phyloP scores from a whole-genome alignment of 352 stramenopile genomes.

The Phytopythium oedochilum region DNA sequence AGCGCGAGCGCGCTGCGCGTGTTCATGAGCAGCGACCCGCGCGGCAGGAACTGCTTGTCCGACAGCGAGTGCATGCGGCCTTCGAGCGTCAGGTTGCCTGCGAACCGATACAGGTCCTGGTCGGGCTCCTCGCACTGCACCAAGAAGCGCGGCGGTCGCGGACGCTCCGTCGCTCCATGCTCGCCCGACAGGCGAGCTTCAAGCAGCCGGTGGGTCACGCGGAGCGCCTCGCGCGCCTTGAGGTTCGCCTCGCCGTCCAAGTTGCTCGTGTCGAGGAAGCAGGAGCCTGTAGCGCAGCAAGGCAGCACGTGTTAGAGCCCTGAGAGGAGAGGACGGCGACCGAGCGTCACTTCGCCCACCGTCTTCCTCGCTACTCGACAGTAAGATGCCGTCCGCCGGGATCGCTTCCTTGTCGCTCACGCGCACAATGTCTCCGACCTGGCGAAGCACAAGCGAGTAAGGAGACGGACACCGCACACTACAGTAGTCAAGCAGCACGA shows the following conservation, averaged over 20 bases:
- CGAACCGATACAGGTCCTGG: slow-evolving; percentile 76
- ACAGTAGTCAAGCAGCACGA: too few species aligned
- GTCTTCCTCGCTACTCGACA: slow-evolving; percentile 80
- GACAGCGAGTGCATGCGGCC: slow-evolving; percentile 60
- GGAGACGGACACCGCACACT: too few species aligned
- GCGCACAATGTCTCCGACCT: slow-evolving; percentile 84
- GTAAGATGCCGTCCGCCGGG: slow-evolving; percentile 89
- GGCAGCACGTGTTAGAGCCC: background rate
- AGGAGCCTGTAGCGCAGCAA: slow-evolving; percentile 29
- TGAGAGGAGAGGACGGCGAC: too few species aligned
- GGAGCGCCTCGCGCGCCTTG: slow-evolving; percentile 53
- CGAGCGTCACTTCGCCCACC: slow-evolving; percentile 22
- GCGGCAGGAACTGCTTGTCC: slow-evolving; percentile 71
- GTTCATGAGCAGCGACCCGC: slow-evolving; percentile 75
- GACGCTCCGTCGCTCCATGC: too few species aligned
- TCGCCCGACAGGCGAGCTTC: background rate
- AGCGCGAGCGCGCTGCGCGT: slow-evolving; percentile 69
- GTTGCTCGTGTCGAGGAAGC: slow-evolving; percentile 83
- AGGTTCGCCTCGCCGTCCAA: slow-evolving; percentile 79
- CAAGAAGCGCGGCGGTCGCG: slow-evolving; percentile 31
- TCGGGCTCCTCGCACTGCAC: slow-evolving; percentile 75
- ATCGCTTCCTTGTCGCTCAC: slow-evolving; percentile 85
- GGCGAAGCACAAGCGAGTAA: too few species aligned
- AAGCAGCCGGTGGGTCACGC: slow-evolving; percentile 24
- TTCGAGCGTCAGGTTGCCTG: slow-evolving; percentile 59